Base-by-base conservation (phyloP, 768 basidiomycete species). In the Porpolomopsis calyptriformis region DNA sequence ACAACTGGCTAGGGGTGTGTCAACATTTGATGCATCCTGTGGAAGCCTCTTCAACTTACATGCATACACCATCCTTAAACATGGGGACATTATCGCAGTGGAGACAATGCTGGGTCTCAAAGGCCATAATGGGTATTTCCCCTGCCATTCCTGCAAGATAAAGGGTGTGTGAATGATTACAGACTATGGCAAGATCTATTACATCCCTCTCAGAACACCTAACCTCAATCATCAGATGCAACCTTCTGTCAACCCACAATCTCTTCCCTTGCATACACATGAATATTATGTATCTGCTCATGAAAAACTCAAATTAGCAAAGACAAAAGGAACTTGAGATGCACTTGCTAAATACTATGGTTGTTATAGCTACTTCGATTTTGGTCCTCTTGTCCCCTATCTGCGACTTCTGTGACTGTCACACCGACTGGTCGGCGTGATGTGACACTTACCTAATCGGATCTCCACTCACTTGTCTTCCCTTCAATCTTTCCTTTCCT, bases 141-240 rank as follows among this genome's bases (percentile, higher is more conserved):
- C 64, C 0, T 72, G 68, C 45, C 57, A 57, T 1, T 55, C 53
- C 0, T 70, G 69, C 53, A 46, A 55, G n/a, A 64, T 69, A n/a
- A 37, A 46, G 22, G 65, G 53, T 16, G 43, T 59, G 0, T 51
- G 46, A 4, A 51, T 50, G 38, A 34, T 51, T 3, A 40, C 20
- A 10, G 8, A 24, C 7, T 49, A 45, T 5, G 49, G 50, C 39
- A 41, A 47, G 1, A 54, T 34, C 12, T 57, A 59, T 40, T 63
- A 64, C 49, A 54, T 57, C 3, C 59, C 60, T 0, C 50, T 61
- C 1, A 50, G 45, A 2, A 8, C 23, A 8, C 57, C 55, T 16
- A 25, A 44, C n/a, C 16, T 36, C 33, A 25, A 36, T 6, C 33
- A 37, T 25, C 27, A 46, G 49, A 23, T 19, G 12, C 24, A 22